phyloP scores from a whole-genome alignment of 2,329 filamentous ascomycete genomes.

The Apiospora koreana region DNA sequence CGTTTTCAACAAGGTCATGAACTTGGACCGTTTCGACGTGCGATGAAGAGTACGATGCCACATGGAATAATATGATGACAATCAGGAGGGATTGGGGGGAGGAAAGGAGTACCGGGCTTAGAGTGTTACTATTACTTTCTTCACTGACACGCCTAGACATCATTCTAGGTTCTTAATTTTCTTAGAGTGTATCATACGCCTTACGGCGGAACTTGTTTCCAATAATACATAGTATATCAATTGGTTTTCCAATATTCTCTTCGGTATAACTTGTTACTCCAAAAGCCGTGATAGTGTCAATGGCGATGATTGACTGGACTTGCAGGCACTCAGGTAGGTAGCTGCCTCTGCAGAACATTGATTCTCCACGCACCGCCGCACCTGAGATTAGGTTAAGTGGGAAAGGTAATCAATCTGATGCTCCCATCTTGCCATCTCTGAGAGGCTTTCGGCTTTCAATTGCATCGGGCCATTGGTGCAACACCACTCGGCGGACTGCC shows the following conservation, averaged over 20 bases:
- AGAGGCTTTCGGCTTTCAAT: no score
- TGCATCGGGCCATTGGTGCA: background rate
- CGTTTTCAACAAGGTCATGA: conserved; percentile 76
- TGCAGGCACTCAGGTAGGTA: no score
- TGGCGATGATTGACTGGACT: no score
- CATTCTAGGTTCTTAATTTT: background rate
- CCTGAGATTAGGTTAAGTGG: background rate
- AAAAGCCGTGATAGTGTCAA: background rate
- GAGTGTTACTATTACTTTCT: background rate
- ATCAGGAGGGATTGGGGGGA: background rate
- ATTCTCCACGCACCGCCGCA: background rate
- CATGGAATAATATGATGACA: background rate
- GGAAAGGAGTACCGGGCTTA: background rate
- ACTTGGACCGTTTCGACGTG: conserved; percentile 70
- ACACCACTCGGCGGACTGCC: background rate
- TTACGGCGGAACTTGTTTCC: background rate
- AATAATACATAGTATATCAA: background rate
- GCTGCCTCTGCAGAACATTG: no score
- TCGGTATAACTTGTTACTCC: background rate
- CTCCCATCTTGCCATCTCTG: background rate
- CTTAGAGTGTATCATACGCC: conserved; percentile 6
- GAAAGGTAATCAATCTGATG: background rate
- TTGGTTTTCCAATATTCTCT: background rate
- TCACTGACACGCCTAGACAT: background rate
- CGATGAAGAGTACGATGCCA: background rate